These are phyloP conservation scores for Ceratocystis eucalypticola DNA, from an alignment of 2,329 filamentous ascomycete species.

Conservation along the genomic window DNA sequence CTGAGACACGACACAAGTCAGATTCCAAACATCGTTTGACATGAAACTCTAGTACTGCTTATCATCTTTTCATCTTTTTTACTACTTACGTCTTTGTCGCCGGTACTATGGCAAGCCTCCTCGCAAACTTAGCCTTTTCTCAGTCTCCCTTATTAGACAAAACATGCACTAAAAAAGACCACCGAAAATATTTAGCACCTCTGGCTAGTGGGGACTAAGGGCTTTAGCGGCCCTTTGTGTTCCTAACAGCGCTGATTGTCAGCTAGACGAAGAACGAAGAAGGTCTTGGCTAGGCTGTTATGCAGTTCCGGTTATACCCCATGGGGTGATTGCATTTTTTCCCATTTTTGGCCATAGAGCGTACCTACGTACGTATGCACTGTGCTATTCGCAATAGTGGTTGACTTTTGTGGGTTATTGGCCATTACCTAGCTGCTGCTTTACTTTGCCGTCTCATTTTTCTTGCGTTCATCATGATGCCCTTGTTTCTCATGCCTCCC, in stretches of 20 bases:
- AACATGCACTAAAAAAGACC: not conserved
- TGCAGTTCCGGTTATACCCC: not conserved
- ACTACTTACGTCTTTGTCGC: not conserved
- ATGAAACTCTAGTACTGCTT: conserved; percentile 2
- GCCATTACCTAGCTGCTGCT: too few relatives aligned
- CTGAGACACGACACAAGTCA: not conserved
- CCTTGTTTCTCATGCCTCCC: too few relatives aligned
- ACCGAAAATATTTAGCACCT: not conserved
- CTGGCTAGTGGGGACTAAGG: not conserved
- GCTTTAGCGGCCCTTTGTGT: not conserved
- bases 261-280: not conserved
- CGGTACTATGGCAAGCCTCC: too few relatives aligned
- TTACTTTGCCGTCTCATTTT: too few relatives aligned
- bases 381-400: too few relatives aligned
- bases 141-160: not conserved
- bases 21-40: not conserved
- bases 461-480: too few relatives aligned
- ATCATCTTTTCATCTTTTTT: not conserved
- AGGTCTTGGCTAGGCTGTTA: not conserved
- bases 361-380: too few relatives aligned
- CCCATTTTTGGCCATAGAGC: too few relatives aligned
- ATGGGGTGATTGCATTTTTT: not conserved
- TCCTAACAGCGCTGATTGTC: not conserved
- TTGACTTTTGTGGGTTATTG: too few relatives aligned
- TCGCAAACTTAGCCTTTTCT: not conserved